Conservation (phyloP, 352 stramenopile species). For the Phytopythium helicoides region DNA sequence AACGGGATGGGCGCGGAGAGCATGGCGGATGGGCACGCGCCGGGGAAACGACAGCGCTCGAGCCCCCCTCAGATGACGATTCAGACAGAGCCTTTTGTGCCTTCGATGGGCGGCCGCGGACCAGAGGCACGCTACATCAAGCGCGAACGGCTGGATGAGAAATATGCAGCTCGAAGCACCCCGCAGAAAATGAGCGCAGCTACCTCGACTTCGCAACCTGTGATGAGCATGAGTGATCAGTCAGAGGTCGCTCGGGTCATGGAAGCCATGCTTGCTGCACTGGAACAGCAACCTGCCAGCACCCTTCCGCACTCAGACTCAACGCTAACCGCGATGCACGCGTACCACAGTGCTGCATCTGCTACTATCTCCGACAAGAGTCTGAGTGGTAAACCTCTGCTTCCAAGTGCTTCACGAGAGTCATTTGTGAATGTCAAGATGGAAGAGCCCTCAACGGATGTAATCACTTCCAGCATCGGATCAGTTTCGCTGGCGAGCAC, state of each 20-base stretch:
- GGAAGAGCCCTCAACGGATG: conserved; percentile 43
- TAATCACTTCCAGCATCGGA: conserved; percentile 48
- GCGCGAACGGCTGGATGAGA: no score
- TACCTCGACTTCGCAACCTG: no score
- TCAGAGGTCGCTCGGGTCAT: conserved; percentile 26
- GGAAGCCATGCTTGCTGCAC: conserved; percentile 17
- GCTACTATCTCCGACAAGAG: no score
- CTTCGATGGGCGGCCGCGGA: neutral
- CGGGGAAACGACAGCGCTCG: conserved; percentile 65
- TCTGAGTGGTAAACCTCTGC: no score
- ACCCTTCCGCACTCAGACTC: no score
- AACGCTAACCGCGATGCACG: no score
- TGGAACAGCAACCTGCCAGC: conserved; percentile 21
- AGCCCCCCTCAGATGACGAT: conserved; percentile 25
- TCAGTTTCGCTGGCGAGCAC: conserved; percentile 40
- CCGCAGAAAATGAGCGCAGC: no score
- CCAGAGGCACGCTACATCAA: neutral
- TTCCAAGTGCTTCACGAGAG: neutral
- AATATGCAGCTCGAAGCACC: no score
- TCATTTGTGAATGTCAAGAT: neutral
- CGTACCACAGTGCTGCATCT: no score
- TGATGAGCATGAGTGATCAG: neutral
- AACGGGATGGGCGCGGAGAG: conserved; percentile 18
- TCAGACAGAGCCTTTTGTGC: neutral
- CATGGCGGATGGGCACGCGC: conserved; percentile 23